phyloP scores from a whole-genome alignment of 1,284 basidiomycete genomes.

The Malassezia psittaci region DNA sequence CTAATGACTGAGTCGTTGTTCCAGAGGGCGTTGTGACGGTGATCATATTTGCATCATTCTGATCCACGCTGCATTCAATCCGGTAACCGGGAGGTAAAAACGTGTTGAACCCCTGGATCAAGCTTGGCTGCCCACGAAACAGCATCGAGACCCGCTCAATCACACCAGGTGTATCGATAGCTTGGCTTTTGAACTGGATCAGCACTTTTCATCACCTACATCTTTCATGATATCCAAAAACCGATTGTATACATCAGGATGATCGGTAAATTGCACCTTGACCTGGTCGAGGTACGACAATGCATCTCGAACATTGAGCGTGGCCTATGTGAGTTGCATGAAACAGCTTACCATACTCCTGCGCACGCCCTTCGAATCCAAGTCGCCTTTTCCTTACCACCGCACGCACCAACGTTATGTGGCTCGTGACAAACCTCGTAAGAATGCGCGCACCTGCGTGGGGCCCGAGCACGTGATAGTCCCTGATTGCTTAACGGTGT shows the following conservation, averaged over 20 bases:
- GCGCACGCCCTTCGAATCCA: not conserved
- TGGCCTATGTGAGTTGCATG: slow-evolving; percentile 23
- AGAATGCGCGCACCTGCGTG: not conserved
- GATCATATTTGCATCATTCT: slow-evolving; percentile 64
- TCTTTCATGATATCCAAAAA: slow-evolving; percentile 99
- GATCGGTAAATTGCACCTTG: slow-evolving; percentile 74
- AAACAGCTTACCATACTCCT: slow-evolving; percentile 5
- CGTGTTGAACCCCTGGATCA: slow-evolving; percentile 98
- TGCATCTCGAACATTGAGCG: slow-evolving; percentile 64
- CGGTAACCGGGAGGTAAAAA: slow-evolving; percentile 93
- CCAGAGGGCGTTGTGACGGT: slow-evolving; percentile 89
- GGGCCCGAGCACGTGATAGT: slow-evolving; percentile 8
- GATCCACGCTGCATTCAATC: slow-evolving; percentile 67
- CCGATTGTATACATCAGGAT: slow-evolving; percentile 90
- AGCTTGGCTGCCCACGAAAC: slow-evolving; percentile 81
- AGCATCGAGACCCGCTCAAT: slow-evolving; percentile 91
- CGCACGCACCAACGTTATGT: not conserved
- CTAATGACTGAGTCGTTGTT: slow-evolving; percentile 56
- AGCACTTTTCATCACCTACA: slow-evolving; percentile 20
- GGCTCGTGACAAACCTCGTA: not conserved
- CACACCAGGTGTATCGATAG: slow-evolving; percentile 93
- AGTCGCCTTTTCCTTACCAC: not conserved
- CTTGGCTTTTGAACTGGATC: slow-evolving; percentile 45
- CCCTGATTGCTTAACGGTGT: not conserved
- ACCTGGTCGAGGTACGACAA: slow-evolving; percentile 92